Percentiles rank a stretch among this genome's conserved stretches.
phyloP scores from a whole-genome alignment of 2,329 filamentous ascomycete species.

The Penicillium sp. region DNA sequence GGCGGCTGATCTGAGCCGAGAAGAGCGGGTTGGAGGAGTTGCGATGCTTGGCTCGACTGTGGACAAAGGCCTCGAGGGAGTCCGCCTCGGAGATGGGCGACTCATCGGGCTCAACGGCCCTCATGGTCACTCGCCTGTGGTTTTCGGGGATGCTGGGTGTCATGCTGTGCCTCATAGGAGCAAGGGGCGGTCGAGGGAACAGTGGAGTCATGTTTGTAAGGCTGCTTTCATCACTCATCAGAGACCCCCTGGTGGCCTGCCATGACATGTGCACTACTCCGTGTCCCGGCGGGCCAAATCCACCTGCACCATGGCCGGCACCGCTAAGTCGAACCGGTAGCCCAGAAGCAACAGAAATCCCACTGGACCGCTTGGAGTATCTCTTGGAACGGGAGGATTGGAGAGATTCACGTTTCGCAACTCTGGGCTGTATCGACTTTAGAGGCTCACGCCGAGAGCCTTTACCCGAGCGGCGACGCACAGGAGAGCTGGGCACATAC shows the following conservation, averaged over 20 bases:
- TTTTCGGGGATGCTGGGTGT: slow-evolving; percentile 27
- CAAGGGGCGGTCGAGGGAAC: slow-evolving; percentile 34
- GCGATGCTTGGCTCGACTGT: slow-evolving; percentile 36
- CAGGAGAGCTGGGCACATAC: slow-evolving; percentile 26
- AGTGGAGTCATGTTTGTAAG: slow-evolving; percentile 35
- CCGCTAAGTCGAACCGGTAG: slow-evolving; percentile 40
- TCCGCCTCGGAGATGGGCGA: slow-evolving; percentile 34
- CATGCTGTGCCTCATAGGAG: slow-evolving; percentile 26
- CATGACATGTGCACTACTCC: slow-evolving; percentile 36
- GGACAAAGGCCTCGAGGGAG: slow-evolving; percentile 39
- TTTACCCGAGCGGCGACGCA: slow-evolving; percentile 28
- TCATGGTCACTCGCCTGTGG: slow-evolving; percentile 29
- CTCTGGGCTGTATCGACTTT: slow-evolving; percentile 34
- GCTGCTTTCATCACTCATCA: slow-evolving; percentile 35
- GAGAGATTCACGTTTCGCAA: slow-evolving; percentile 35
- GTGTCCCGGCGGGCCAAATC: slow-evolving; percentile 35
- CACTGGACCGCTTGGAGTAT: slow-evolving; percentile 38
- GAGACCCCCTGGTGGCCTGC: slow-evolving; percentile 35
- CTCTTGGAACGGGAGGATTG: slow-evolving; percentile 35
- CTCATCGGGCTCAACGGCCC: slow-evolving; percentile 29
- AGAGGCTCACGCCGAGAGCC: slow-evolving; percentile 35
- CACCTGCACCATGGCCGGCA: slow-evolving; percentile 41
- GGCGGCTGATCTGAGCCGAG: slow-evolving; percentile 33
- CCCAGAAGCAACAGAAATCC: slow-evolving; percentile 36
- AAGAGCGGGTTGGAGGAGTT: slow-evolving; percentile 40